Base-by-base conservation (phyloP, 495 filamentous ascomycete genomes). In the Penicillium cinerascens region DNA sequence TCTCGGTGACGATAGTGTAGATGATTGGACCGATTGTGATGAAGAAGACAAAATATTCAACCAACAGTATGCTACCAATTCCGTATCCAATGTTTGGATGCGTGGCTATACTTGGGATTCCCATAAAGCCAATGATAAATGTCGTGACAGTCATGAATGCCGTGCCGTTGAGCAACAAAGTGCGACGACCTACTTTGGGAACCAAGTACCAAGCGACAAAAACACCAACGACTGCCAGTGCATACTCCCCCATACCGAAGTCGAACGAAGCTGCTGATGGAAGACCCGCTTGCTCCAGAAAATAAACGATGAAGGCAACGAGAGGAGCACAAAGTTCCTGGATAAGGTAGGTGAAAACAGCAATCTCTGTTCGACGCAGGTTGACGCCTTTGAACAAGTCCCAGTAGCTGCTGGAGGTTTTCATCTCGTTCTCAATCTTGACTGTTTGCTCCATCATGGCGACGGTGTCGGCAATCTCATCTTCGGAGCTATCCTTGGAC, bases 381-480 rank as follows among this genome's bases (percentile, higher is more conserved):
- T 90, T 81, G 18, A 78, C 74, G 0, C 85, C 84, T 63, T 79
- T 82, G 73, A 88, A 88, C 66, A 85, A 83, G 60, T 88, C 86
- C 54, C 67, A 60, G 61, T 84, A 87, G 26, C 67, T 76, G 21
- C 82, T 79, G 15, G 81, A 78, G 20, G 67, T 68, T 17, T 79
- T 80, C 43, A 79, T 77, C 41, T 81, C 78, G 55, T 82, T 72
- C 58, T 88, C 85, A 4, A 88, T 70, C 17, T 82, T 80, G 27
- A 82, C 83, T 10, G 85, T 87, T 55, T 86, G 84, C n/a, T 84
- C 78, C 81, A 88, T 88, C 83, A 89, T 86, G 39, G 84, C 78
- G 23, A 90, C 67, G 2, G 83, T 86, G 61, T 87, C 81, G 58
- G 85, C 79, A 6, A 79, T 70, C 44, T 87, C 74, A 54, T 87